Base-by-base conservation (phyloP, 805 yeast species). In the Kluyveromyces lactis region DNA sequence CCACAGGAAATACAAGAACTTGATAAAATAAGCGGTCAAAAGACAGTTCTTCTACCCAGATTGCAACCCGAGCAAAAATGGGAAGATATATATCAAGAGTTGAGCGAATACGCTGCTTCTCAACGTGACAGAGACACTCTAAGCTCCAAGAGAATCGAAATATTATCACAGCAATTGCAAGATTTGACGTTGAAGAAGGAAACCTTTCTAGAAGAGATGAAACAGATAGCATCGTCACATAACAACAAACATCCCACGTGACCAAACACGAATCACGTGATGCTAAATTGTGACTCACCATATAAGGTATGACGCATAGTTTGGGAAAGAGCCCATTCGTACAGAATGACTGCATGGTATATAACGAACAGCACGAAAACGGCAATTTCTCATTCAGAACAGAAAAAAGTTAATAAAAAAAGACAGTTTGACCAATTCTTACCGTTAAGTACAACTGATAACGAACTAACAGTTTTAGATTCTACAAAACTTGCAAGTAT, bases 401-500 rank as follows among this genome's bases (percentile, higher is more conserved):
- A n/a, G n/a, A n/a, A n/a, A n/a, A n/a, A n/a, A n/a, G n/a, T n/a
- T n/a, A n/a, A n/a, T n/a, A n/a, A n/a, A n/a, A 18, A 17, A 17
- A 12, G 16, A 18, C 19, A 17, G n/a, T 9, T 2, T 17, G 3
- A 3, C 16, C 23, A 16, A 31, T n/a, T 17, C 19, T 31, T n/a
- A 31, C 9, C 33, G 23, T 31, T 31, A 31, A 31, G 33, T 31
- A 31, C 33, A 31, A 31, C 33, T 31, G 8, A 31, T 16, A 31
- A 31, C 33, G 33, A 31, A n/a, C 19, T 8, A 9, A 8, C 5
- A 3, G 8, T 24, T 24, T 24, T 11, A 24, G 26, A 24, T 9
- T 11, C 26, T 11, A n/a, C n/a, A n/a, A n/a, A n/a, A n/a, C n/a
- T n/a, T n/a, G n/a, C n/a, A n/a, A n/a, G n/a, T n/a, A n/a, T 9